phyloP scores from a whole-genome alignment of 768 basidiomycete species.

The Botryobasidium botryosum region DNA sequence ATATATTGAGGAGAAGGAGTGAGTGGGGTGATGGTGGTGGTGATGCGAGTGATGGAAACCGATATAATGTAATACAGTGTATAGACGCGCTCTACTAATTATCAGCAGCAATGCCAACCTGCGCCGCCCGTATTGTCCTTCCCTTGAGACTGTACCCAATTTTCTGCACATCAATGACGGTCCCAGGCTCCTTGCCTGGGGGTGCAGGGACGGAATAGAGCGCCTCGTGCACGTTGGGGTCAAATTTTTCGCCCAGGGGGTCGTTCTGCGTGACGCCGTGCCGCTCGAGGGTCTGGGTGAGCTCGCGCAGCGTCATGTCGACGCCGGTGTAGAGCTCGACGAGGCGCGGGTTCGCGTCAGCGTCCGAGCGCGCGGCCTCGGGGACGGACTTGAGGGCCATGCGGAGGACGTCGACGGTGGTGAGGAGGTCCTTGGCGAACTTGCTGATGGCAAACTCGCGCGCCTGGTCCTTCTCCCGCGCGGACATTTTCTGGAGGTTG shows the following conservation, averaged over 20 bases:
- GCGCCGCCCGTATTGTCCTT: conserved; percentile 80
- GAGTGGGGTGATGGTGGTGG: background rate
- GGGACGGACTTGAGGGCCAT: conserved; percentile 57
- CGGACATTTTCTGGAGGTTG: conserved; percentile 83
- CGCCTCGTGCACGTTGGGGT: conserved; percentile 92
- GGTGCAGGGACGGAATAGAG: conserved; percentile 84
- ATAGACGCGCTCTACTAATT: background rate
- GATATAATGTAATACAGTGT: conserved; percentile 1
- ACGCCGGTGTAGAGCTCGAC: conserved; percentile 58
- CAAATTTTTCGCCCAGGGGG: conserved; percentile 81
- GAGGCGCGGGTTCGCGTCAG: conserved; percentile 4
- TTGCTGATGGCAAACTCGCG: conserved; percentile 84
- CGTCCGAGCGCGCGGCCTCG: conserved; percentile 17
- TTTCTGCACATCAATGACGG: conserved; percentile 82
- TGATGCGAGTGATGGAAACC: background rate
- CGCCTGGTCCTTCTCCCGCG: conserved; percentile 81
- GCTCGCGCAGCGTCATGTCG: conserved; percentile 75
- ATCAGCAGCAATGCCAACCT: conserved; percentile 68
- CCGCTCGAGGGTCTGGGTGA: conserved; percentile 79
- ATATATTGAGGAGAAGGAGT: too few species aligned
- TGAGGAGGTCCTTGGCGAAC: conserved; percentile 77
- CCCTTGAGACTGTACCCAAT: conserved; percentile 89
- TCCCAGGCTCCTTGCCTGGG: conserved; percentile 65
- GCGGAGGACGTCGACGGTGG: conserved; percentile 78
- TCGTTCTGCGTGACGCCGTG: conserved; percentile 87